phyloP scores from a whole-genome alignment of 2,329 filamentous ascomycete species.

The Pyrenochaeta sp. region DNA sequence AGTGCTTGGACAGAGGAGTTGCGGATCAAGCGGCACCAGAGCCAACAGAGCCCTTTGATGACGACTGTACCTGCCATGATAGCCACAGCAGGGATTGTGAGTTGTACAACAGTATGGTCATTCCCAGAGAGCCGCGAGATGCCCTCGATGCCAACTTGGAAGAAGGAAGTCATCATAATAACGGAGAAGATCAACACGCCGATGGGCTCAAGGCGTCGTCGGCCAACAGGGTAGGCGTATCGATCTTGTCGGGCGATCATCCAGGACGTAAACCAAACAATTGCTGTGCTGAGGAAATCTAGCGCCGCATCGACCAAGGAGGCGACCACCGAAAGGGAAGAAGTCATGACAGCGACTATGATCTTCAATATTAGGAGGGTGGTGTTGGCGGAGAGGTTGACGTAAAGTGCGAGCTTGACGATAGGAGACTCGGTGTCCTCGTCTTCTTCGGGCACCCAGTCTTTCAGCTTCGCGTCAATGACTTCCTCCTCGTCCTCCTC shows the following conservation, averaged over 20 bases:
- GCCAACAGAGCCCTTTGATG: slow-evolving; percentile 83
- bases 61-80: slow-evolving; percentile 86
- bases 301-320: slow-evolving; percentile 81
- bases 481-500: slow-evolving; percentile 56
- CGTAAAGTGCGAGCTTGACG: slow-evolving; percentile 86
- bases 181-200: slow-evolving; percentile 82
- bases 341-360: slow-evolving; percentile 77
- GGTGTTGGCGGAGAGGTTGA: slow-evolving; percentile 82
- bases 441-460: slow-evolving; percentile 73
- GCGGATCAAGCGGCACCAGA: slow-evolving; percentile 86
- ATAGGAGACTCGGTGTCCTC: slow-evolving; percentile 77
- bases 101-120: slow-evolving; percentile 74
- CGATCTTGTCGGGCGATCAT: slow-evolving; percentile 78
- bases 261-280: slow-evolving; percentile 80
- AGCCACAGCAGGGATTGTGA: slow-evolving; percentile 74
- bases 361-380: slow-evolving; percentile 79
- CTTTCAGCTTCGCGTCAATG: slow-evolving; percentile 67
- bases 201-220: slow-evolving; percentile 78
- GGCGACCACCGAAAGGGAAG: slow-evolving; percentile 81
- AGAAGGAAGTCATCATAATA: slow-evolving; percentile 87
- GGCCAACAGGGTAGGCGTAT: slow-evolving; percentile 80
- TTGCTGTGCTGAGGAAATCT: slow-evolving; percentile 82
- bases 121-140: slow-evolving; percentile 67
- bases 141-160: slow-evolving; percentile 78
- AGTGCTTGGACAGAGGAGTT: slow-evolving; percentile 88